Evolutionary conservation across 805 yeast genomes (phyloP), one percentile per base, ranked within the genome.

Genomic region (Suhomyces sp.): DNA sequence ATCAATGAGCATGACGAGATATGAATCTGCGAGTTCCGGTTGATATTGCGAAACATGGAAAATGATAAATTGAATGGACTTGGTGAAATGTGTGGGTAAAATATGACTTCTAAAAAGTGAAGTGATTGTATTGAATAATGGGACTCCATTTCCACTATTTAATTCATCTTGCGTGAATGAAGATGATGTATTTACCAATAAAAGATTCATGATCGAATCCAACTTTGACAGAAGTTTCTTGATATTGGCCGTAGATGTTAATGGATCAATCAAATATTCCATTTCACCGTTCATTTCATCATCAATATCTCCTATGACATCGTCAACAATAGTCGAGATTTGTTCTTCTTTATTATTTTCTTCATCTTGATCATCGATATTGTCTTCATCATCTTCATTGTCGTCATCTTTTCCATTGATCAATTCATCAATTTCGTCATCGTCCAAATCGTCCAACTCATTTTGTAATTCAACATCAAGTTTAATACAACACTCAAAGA

Each of bases 381-480:
- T 48, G 8, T 31, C 32, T 0, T 45, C 51, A 9, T 54, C 65
- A 3, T 60, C 70, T 6, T 65, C 77, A 8, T 53, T 63, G 7
- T 72, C 79, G 6, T 75, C 81, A 9, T 76, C 74, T 9, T 52
- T 59, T 4, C 66, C 70, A 39, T 63, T 62, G 13, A 67, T 63
- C 23, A 67, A 57, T 18, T 74, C 82, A 28, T 80, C 78, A 36
- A 77, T 83, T 37, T 63, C 66, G 22, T 67, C 73, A 45, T 85
- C 93, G 53, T 85, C 95, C 37, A 83, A 63, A 46, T 86, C 95
- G 49, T 88, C 96, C 39, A 87, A 63, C 48, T 84, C 93, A 53
- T 86, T 88, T 51, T 88, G 96, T 38, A 90, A 68, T 58, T 88
- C 98, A 4, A 90, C 96, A 60, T 91, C 98, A 30, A 93, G 68